Conservation (phyloP, 2,329 filamentous ascomycete genomes). For the Colletotrichum limetticola region DNA sequence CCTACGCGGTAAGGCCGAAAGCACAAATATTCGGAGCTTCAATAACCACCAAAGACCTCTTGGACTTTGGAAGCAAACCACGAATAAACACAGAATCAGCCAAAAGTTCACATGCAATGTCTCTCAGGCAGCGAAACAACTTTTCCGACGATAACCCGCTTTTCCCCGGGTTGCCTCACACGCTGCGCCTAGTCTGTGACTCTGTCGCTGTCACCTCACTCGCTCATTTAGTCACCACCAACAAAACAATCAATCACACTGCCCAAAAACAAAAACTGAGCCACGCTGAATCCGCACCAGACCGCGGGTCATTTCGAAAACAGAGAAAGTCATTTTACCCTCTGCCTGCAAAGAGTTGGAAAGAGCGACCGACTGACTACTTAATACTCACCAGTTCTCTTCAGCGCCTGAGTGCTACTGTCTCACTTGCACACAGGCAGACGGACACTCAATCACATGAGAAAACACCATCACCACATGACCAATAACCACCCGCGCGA, state of each 20-base stretch:
- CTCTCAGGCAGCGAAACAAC: neutral
- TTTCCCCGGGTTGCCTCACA: neutral
- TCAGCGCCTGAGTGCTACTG: neutral
- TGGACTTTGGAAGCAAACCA: neutral
- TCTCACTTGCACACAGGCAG: neutral
- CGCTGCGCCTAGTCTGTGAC: neutral
- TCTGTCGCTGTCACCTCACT: neutral
- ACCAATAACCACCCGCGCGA: slow-evolving; percentile 2
- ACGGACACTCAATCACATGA: slow-evolving; percentile 16
- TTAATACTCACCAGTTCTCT: neutral
- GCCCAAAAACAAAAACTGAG: neutral
- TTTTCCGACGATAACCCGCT: neutral
- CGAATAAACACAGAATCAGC: neutral
- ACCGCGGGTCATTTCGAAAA: neutral
- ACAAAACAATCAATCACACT: neutral
- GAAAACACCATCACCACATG: slow-evolving; percentile 20
- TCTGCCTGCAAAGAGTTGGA: neutral
- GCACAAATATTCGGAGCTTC: neutral
- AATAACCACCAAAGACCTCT: neutral
- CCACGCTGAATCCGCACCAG: neutral
- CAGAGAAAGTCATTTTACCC: neutral
- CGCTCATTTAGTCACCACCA: neutral
- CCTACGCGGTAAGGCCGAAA: neutral
- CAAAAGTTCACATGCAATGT: neutral
- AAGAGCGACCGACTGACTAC: neutral